These are phyloP conservation scores for Aspergillus alliaceus DNA, from an alignment of 2,329 filamentous ascomycete genomes.

Conservation along the genomic window DNA sequence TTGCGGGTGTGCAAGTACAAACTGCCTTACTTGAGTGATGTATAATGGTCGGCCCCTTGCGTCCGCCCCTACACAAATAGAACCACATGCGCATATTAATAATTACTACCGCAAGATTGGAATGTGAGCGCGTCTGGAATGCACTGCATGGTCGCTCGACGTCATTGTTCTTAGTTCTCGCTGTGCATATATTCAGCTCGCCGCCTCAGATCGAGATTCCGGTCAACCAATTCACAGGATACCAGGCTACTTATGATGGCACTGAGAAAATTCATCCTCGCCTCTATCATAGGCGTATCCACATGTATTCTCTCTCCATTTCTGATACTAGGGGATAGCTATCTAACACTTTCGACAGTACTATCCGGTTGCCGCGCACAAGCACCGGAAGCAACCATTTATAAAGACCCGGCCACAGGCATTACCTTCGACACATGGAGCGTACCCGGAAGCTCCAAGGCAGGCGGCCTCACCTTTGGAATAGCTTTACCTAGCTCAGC, in stretches of 20 bases:
- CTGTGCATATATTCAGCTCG: neutral
- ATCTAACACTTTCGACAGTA: neutral
- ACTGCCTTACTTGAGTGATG: too few species aligned
- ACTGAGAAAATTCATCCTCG: neutral
- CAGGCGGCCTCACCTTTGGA: conserved; percentile 5
- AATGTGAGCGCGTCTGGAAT: neutral
- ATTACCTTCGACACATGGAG: conserved; percentile 4
- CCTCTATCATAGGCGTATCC: neutral
- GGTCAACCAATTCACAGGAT: neutral
- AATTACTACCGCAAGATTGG: neutral
- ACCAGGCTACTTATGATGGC: neutral
- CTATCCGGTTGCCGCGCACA: neutral
- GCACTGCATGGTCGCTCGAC: neutral
- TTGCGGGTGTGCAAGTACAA: too few species aligned
- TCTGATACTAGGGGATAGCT: neutral
- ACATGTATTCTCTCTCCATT: neutral
- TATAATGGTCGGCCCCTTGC: too few species aligned
- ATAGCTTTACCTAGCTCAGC: conserved; percentile 1
- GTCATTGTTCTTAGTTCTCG: neutral
- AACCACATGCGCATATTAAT: neutral
- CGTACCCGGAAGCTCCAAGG: neutral
- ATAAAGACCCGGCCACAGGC: neutral
- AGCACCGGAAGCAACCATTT: neutral
- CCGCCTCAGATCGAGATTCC: neutral
- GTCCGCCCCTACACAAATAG: neutral